Conservation (phyloP, 176 grass and related monocot genomes). For the Carex cristatella region DNA sequence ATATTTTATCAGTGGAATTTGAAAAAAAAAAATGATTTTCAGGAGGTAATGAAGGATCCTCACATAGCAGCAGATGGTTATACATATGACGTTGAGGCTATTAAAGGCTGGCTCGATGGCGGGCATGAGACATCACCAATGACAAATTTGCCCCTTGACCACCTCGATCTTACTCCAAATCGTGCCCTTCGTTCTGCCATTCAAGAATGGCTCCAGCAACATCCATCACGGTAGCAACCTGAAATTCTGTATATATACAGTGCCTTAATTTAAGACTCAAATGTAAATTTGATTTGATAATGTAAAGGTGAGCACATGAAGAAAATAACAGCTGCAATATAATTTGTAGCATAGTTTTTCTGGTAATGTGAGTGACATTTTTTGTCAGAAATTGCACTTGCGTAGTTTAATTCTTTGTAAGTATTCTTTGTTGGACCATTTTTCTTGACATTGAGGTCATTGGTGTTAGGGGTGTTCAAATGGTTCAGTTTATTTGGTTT, state of each 20-base stretch:
- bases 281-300: neutral
- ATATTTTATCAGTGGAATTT: neutral
- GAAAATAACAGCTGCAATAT: too few relatives aligned
- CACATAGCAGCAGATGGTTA: constrained; percentile 61
- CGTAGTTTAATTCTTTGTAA: too few relatives aligned
- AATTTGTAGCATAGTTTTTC: too few relatives aligned
- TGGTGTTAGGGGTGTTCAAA: too few relatives aligned
- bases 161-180: constrained; percentile 44
- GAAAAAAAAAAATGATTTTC: neutral
- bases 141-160: constrained; percentile 46
- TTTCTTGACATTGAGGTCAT: too few relatives aligned
- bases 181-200: constrained; percentile 53
- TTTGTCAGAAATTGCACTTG: too few relatives aligned
- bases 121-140: constrained; percentile 54
- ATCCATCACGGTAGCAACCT: neutral
- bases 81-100: constrained; percentile 70
- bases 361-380: too few relatives aligned
- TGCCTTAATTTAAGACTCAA: neutral
- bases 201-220: constrained; percentile 33
- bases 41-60: constrained; percentile 86
- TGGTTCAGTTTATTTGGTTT: too few relatives aligned
- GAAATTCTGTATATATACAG: neutral
- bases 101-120: constrained; percentile 64
- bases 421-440: too few relatives aligned
- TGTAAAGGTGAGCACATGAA: neutral